A percentile compares a stretch with the other conserved stretches of the same genome.
These are phyloP conservation scores for Rhizomucor pusillus DNA, from an alignment of 371 early-diverging fungal species.

Conservation along the genomic window DNA sequence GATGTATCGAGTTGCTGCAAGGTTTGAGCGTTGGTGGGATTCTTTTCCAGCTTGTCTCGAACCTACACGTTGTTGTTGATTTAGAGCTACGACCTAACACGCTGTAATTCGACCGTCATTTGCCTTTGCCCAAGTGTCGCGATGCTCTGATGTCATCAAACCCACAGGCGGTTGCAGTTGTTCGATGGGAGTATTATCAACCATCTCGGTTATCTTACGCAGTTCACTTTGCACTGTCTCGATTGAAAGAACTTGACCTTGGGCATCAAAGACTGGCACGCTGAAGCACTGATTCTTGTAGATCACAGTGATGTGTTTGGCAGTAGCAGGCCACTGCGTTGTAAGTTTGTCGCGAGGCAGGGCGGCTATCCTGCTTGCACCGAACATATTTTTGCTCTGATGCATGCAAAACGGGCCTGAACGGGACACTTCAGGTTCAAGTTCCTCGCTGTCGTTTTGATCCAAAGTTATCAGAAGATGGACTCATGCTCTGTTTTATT, in stretches of 20 bases:
- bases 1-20: constrained; percentile 75
- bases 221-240: constrained; percentile 66
- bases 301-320: constrained; percentile 80
- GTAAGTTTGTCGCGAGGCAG: constrained; percentile 67
- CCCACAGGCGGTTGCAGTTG: constrained; percentile 69
- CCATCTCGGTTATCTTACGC: constrained; percentile 53
- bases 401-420: constrained; percentile 87
- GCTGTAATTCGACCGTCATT: neutral
- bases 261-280: constrained; percentile 67
- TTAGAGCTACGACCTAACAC: neutral
- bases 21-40: constrained; percentile 54
- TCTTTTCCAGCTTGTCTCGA: constrained; percentile 31
- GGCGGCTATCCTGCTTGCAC: constrained; percentile 76
- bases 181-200: constrained; percentile 42
- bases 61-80: constrained; percentile 16
- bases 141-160: constrained; percentile 78
- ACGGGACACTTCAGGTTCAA: constrained; percentile 71
- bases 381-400: constrained; percentile 84
- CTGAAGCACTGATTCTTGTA: constrained; percentile 80
- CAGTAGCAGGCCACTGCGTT: constrained; percentile 66
- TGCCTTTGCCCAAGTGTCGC: constrained; percentile 83
- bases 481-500: neutral
- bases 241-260: constrained; percentile 69
- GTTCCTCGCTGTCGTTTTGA: constrained; percentile 31
- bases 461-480: neutral